These are phyloP conservation scores for Claviceps lovelessii DNA, from an alignment of 2,329 filamentous ascomycete genomes.

Conservation along the genomic window DNA sequence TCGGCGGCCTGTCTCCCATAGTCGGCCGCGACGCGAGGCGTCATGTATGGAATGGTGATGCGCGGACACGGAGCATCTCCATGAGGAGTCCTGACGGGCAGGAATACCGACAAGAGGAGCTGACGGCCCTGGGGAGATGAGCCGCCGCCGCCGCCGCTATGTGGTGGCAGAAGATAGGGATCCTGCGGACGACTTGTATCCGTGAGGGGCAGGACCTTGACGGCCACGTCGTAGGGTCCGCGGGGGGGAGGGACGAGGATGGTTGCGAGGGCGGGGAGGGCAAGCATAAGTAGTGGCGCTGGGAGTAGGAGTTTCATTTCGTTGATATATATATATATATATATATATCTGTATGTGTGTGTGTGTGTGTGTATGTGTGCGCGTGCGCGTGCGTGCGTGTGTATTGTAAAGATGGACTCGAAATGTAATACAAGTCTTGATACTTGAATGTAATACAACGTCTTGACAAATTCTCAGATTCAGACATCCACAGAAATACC, in stretches of 20 bases:
- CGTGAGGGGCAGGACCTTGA: slow-evolving; percentile 14
- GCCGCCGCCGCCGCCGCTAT: neutral
- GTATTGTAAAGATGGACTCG: too few species aligned
- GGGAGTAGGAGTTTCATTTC: neutral
- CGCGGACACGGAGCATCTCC: slow-evolving; percentile 8
- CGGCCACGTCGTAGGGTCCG: slow-evolving; percentile 18
- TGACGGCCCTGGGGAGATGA: neutral
- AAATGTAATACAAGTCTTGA: too few species aligned
- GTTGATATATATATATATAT: too few species aligned
- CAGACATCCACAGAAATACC: too few species aligned
- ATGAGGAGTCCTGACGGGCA: slow-evolving; percentile 14
- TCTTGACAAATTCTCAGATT: too few species aligned
- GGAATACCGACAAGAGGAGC: slow-evolving; percentile 15
- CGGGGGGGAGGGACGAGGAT: slow-evolving; percentile 14
- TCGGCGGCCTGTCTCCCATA: slow-evolving; percentile 15
- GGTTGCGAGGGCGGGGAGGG: neutral
- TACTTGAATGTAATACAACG: too few species aligned
- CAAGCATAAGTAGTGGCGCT: neutral
- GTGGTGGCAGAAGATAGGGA: neutral
- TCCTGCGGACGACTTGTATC: slow-evolving; percentile 13
- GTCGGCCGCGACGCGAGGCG: slow-evolving; percentile 15
- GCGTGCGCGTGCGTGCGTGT: too few species aligned
- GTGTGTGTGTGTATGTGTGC: too few species aligned
- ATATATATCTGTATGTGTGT: too few species aligned
- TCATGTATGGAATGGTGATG: slow-evolving; percentile 18